These are phyloP conservation scores for Alloascoidea africana DNA, from an alignment of 805 yeast genomes.

Conservation along the genomic window DNA sequence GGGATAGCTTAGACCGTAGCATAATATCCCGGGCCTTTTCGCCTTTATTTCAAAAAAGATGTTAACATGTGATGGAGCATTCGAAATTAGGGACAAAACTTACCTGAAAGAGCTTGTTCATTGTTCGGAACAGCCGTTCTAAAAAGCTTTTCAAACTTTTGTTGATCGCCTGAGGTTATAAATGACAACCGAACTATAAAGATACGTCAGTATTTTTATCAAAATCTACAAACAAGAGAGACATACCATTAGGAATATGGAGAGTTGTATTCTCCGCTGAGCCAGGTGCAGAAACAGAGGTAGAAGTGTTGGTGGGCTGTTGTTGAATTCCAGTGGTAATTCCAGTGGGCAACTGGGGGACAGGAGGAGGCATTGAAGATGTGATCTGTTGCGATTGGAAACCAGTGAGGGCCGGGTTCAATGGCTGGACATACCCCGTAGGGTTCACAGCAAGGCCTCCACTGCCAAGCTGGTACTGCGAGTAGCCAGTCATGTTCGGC, in stretches of 20 bases:
- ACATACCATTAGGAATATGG: constrained; percentile 15
- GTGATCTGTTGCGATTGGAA: constrained; percentile 3
- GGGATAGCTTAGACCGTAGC: constrained; percentile 63
- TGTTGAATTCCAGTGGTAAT: constrained; percentile 20
- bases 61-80: neutral
- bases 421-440: constrained; percentile 1
- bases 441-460: constrained; percentile 1
- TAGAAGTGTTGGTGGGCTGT: constrained; percentile 32
- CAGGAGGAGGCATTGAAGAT: constrained; percentile 2
- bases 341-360: constrained; percentile 20
- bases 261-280: constrained; percentile 3
- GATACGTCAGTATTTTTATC: neutral
- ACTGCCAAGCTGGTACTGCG: constrained; percentile 6
- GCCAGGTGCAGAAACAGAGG: constrained; percentile 6
- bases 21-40: constrained; percentile 67
- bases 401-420: constrained; percentile 3
- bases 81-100: constrained; percentile 19
- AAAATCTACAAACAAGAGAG: neutral
- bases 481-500: constrained; percentile 5
- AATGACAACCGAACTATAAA: constrained; percentile 60
- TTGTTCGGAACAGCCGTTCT: constrained; percentile 60
- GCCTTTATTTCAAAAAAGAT: constrained; percentile 32
- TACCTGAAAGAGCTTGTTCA: constrained; percentile 35
- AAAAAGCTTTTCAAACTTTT: constrained; percentile 73
- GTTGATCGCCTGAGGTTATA: constrained; percentile 73